Conservation (phyloP, 495 filamentous ascomycete species). For the Talaromyces thailandensis region DNA sequence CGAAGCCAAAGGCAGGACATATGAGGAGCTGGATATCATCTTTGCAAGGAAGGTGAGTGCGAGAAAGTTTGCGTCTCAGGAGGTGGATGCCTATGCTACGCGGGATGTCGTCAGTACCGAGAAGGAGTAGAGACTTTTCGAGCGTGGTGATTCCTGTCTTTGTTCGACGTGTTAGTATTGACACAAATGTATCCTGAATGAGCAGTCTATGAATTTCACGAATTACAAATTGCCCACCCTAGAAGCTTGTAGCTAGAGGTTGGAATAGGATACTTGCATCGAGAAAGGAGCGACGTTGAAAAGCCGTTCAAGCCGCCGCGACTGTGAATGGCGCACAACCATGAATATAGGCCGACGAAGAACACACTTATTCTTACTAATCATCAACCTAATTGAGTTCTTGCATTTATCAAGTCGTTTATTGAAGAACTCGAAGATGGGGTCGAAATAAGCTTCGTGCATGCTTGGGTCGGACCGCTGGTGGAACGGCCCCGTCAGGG, state of each 20-base stretch:
- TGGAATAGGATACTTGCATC: neutral
- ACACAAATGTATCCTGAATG: neutral
- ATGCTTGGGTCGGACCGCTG: neutral
- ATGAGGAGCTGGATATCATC: slow-evolving; percentile 58
- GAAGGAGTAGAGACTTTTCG: neutral
- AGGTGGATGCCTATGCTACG: slow-evolving; percentile 49
- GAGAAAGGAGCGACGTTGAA: neutral
- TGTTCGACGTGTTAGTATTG: neutral
- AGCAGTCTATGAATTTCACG: neutral
- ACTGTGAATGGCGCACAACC: too few relatives aligned
- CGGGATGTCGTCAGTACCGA: neutral
- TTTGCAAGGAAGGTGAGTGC: slow-evolving; percentile 51
- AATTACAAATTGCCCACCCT: neutral
- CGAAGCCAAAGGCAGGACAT: slow-evolving; percentile 55
- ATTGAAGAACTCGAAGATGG: neutral
- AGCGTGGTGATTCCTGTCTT: neutral
- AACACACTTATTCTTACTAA: too few relatives aligned
- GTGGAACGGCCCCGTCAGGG: neutral
- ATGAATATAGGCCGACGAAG: too few relatives aligned
- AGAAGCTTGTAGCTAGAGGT: neutral
- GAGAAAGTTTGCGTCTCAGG: slow-evolving; percentile 49
- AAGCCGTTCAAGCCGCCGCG: too few relatives aligned
- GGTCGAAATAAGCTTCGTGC: neutral
- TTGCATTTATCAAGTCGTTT: neutral
- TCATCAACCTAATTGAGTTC: neutral